phyloP scores from a whole-genome alignment of 2,329 filamentous ascomycete species.

The Aspergillus viridinutans region DNA sequence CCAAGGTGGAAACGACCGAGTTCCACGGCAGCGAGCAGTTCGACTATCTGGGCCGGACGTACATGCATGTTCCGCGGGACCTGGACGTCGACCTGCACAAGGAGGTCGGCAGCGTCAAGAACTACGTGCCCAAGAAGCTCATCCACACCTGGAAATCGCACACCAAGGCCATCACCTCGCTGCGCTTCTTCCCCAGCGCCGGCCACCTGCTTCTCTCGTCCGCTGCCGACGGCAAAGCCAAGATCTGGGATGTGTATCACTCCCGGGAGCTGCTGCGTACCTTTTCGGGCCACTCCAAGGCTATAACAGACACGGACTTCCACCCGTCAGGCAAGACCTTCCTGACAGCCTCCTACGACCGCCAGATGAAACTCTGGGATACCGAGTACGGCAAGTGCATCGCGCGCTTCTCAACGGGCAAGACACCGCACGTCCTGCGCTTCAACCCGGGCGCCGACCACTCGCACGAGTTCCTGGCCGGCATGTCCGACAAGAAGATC shows the following conservation, averaged over 20 bases:
- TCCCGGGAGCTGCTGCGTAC: constrained; percentile 80
- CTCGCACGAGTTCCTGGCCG: constrained; percentile 85
- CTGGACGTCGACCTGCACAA: constrained; percentile 80
- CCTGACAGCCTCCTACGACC: constrained; percentile 86
- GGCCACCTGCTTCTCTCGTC: constrained; percentile 86
- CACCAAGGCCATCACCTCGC: constrained; percentile 76
- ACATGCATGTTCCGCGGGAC: constrained; percentile 95
- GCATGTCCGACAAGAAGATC: constrained; percentile 99
- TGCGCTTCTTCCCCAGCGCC: constrained; percentile 83
- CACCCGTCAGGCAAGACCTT: constrained; percentile 78
- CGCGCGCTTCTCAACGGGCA: constrained; percentile 84
- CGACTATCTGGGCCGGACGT: constrained; percentile 93
- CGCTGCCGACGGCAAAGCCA: constrained; percentile 85
- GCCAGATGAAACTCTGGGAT: constrained; percentile 97
- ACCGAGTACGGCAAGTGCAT: constrained; percentile 90
- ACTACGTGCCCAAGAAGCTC: constrained; percentile 92
- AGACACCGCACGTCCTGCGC: constrained; percentile 88
- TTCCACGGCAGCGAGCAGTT: constrained; percentile 80
- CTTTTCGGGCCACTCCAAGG: constrained; percentile 87
- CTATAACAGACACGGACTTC: constrained; percentile 85
- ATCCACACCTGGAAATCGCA: constrained; percentile 86
- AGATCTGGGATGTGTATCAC: constrained; percentile 94
- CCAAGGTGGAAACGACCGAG: constrained; percentile 72
- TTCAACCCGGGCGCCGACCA: constrained; percentile 80
- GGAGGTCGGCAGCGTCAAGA: constrained; percentile 73